phyloP scores from a whole-genome alignment of 148 eudicot species.

The Cornus suecica region DNA sequence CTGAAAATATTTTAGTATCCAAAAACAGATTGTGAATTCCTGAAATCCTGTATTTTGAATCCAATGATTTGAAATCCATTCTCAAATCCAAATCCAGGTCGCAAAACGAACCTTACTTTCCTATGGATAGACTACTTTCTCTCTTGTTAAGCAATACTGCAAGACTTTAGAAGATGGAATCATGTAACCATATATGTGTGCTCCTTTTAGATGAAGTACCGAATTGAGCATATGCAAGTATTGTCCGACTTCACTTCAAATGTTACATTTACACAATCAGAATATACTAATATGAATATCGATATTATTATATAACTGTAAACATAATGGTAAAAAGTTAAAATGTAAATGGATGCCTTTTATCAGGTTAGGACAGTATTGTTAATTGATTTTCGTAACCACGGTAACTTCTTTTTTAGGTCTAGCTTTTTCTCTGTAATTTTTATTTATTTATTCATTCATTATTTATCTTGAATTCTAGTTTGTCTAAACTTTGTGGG shows the following conservation, averaged over 20 bases:
- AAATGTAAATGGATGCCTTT: neutral
- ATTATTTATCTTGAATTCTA: neutral
- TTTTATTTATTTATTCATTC: too few relatives aligned
- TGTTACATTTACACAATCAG: neutral
- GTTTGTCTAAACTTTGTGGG: neutral
- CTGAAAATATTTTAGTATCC: too few relatives aligned
- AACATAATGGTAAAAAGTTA: neutral
- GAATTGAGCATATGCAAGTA: conserved; percentile 1
- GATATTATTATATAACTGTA: neutral
- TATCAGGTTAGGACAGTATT: neutral
- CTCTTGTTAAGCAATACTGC: too few relatives aligned
- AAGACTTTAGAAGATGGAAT: neutral
- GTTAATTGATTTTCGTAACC: neutral
- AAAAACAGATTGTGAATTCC: too few relatives aligned
- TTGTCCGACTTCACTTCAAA: neutral
- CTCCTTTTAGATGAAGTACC: neutral
- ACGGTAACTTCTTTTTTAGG: neutral
- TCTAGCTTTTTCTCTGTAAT: neutral
- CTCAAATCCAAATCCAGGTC: too few relatives aligned
- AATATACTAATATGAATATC: too few relatives aligned
- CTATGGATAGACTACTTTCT: too few relatives aligned
- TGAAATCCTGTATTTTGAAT: too few relatives aligned
- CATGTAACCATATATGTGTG: too few relatives aligned
- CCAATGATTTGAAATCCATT: too few relatives aligned
- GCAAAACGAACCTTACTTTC: too few relatives aligned